Conservation (phyloP, 495 filamentous ascomycete genomes). For the Penicillium roqueforti region DNA sequence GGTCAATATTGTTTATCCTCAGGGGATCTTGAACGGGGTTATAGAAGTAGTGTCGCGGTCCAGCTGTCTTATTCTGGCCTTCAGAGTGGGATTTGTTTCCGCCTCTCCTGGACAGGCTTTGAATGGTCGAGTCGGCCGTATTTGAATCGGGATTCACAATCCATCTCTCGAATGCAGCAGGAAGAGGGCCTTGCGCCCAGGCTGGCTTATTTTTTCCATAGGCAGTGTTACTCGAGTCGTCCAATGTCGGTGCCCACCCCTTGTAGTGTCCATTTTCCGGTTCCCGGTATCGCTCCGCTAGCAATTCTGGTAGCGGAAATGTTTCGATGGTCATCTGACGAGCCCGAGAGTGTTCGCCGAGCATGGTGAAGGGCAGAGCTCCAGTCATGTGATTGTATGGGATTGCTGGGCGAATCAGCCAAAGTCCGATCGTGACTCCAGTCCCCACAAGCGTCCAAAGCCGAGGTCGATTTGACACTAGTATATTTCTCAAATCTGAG, state of each 20-base stretch:
- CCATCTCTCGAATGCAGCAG: slow-evolving; percentile 23
- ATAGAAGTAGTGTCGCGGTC: slow-evolving; percentile 26
- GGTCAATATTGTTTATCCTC: slow-evolving; percentile 40
- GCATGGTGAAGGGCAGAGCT: slow-evolving; percentile 28
- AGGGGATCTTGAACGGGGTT: slow-evolving; percentile 40
- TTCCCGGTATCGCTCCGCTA: slow-evolving; percentile 17
- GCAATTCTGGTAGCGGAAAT: slow-evolving; percentile 19
- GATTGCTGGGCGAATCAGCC: slow-evolving; percentile 22
- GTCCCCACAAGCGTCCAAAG: slow-evolving; percentile 8
- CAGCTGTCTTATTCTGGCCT: slow-evolving; percentile 2
- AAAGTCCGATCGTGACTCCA: slow-evolving; percentile 7
- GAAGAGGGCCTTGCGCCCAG: slow-evolving; percentile 20
- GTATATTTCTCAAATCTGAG: background rate
- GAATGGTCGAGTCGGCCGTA: background rate
- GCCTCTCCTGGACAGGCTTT: background rate
- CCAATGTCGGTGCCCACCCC: slow-evolving; percentile 17
- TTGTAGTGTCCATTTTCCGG: slow-evolving; percentile 18
- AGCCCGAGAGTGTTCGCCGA: slow-evolving; percentile 22
- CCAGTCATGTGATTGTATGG: slow-evolving; percentile 34
- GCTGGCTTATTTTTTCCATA: slow-evolving; percentile 13
- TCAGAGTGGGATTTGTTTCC: background rate
- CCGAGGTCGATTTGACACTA: slow-evolving; percentile 1
- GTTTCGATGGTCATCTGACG: background rate
- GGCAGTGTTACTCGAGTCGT: slow-evolving; percentile 9
- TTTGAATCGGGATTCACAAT: background rate